phyloP scores from a whole-genome alignment of 805 yeast species.

The Cyberlindnera bimundalis region DNA sequence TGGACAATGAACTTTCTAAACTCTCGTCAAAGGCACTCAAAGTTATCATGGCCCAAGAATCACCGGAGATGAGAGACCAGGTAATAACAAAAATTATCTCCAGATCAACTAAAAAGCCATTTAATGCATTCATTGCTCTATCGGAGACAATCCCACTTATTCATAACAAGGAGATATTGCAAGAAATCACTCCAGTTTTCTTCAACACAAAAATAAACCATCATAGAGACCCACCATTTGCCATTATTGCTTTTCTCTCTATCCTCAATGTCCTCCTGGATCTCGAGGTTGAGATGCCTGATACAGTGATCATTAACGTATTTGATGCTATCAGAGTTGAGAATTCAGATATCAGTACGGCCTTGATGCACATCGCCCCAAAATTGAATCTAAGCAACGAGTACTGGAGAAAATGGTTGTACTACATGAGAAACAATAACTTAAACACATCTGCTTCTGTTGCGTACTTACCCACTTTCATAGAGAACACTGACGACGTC shows the following conservation, averaged over 20 bases:
- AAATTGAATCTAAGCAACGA: constrained; percentile 7
- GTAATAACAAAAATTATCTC: constrained; percentile 8
- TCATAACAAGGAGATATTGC: background rate
- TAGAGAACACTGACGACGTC: constrained; percentile 8
- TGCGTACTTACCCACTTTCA: constrained; percentile 25
- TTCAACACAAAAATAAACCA: constrained; percentile 19
- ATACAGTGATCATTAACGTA: constrained; percentile 14
- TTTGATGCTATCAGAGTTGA: constrained; percentile 24
- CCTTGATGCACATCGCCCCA: constrained; percentile 14
- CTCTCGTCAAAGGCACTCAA: constrained; percentile 39
- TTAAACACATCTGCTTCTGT: constrained; percentile 36
- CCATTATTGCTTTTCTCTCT: constrained; percentile 25
- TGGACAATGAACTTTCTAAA: constrained; percentile 41
- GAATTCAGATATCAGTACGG: constrained; percentile 9
- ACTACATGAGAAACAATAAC: constrained; percentile 39
- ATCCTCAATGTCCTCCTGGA: constrained; percentile 18
- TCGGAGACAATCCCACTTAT: constrained; percentile 19
- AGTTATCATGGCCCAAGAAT: constrained; percentile 6
- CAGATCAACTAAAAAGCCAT: constrained; percentile 10
- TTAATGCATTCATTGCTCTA: constrained; percentile 22
- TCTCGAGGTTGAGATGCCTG: background rate
- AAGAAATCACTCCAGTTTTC: constrained; percentile 11
- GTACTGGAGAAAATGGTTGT: constrained; percentile 30
- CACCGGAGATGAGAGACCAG: background rate
- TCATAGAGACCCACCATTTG: constrained; percentile 22